phyloP scores from a whole-genome alignment of 192 early-diverging fungal species.

The Dissophora globulifera region DNA sequence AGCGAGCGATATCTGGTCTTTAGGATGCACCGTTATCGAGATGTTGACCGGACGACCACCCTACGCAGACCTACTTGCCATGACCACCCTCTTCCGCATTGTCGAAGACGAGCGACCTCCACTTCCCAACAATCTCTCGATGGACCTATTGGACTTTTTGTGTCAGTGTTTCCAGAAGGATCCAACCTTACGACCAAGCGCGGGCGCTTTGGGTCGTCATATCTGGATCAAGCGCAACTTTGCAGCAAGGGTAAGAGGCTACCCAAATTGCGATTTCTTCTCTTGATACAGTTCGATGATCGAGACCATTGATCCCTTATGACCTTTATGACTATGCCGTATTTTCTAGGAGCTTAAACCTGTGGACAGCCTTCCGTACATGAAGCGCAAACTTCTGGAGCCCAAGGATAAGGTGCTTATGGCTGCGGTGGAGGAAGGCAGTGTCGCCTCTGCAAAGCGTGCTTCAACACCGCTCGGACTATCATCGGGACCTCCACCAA shows the following conservation, averaged over 20 bases:
- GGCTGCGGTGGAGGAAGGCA: slow-evolving; percentile 3
- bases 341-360: slow-evolving; percentile 40
- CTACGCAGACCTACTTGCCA: slow-evolving; percentile 83
- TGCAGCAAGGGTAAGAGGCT: slow-evolving; percentile 26
- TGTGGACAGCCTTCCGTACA: slow-evolving; percentile 47
- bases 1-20: slow-evolving; percentile 92
- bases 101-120: slow-evolving; percentile 93
- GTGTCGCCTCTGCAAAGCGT: slow-evolving; percentile 3
- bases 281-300: no score
- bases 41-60: slow-evolving; percentile 93
- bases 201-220: slow-evolving; percentile 77
- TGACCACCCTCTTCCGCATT: slow-evolving; percentile 94
- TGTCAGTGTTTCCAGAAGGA: slow-evolving; percentile 88
- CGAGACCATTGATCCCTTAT: no score
- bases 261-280: not conserved
- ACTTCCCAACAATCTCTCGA: slow-evolving; percentile 81
- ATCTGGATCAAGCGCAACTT: slow-evolving; percentile 76
- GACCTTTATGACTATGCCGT: no score
- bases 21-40: slow-evolving; percentile 96
- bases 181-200: slow-evolving; percentile 75
- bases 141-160: slow-evolving; percentile 85
- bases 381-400: slow-evolving; percentile 37
- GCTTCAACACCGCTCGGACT: slow-evolving; percentile 37
- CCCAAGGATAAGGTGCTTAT: slow-evolving; percentile 22
- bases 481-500: slow-evolving; percentile 31